Evolutionary conservation across 2,329 filamentous ascomycete genomes (phyloP).

Genomic region (Talaromyces sp.): DNA sequence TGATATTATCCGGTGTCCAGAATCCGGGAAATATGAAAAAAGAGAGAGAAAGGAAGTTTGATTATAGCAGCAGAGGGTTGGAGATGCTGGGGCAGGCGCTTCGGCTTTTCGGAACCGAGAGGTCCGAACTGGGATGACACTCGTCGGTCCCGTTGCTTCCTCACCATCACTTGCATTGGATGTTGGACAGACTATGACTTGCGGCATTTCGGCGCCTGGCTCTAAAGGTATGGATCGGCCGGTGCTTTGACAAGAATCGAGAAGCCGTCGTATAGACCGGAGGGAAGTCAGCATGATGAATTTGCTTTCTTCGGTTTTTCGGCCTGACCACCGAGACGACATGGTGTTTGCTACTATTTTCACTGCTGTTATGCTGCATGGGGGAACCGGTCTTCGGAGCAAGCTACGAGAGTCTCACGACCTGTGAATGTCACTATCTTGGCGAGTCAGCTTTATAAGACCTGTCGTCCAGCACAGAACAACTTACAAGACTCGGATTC

Average conservation of each 20-base stretch:
- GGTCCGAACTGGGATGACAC: not conserved
- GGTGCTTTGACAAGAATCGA: not conserved
- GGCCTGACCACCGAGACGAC: not conserved
- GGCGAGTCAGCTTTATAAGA: not conserved
- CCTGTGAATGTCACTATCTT: not conserved
- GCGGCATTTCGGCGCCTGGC: not conserved
- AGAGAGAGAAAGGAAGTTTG: not conserved
- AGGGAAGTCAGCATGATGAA: not conserved
- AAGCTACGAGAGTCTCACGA: no score
- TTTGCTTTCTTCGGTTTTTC: not conserved
- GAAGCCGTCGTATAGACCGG: no score
- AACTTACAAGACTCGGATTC: not conserved
- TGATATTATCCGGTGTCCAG: not conserved
- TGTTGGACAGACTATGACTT: not conserved
- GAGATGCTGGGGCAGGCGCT: not conserved
- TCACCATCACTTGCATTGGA: not conserved
- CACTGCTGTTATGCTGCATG: no score
- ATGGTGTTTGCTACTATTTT: not conserved
- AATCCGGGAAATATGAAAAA: not conserved
- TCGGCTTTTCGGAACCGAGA: constrained; percentile 2
- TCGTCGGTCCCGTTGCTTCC: no score
- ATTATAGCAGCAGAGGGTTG: not conserved
- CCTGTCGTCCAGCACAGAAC: not conserved
- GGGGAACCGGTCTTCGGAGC: no score
- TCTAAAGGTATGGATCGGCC: no score